Evolutionary conservation across 768 basidiomycete species (phyloP).

Genomic region (Lanmaoa pseudosensibilis): DNA sequence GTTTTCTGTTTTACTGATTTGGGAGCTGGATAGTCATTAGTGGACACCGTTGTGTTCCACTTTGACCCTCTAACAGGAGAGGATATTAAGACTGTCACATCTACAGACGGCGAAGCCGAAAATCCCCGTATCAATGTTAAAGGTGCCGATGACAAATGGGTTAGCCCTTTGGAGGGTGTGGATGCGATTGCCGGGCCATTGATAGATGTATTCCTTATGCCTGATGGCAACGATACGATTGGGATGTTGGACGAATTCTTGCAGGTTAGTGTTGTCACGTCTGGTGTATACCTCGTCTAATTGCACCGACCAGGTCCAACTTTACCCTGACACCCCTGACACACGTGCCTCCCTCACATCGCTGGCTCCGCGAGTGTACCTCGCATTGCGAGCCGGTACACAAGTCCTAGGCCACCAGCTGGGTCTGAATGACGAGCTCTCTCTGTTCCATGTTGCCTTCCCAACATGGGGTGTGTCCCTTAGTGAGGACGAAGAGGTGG

Average conservation of each 20-base stretch:
- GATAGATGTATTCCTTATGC: slow-evolving; percentile 58
- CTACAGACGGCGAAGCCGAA: slow-evolving; percentile 6
- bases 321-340: slow-evolving; percentile 62
- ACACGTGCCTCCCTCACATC: slow-evolving; percentile 45
- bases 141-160: slow-evolving; percentile 17
- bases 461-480: slow-evolving; percentile 68
- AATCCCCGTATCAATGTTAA: not conserved
- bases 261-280: slow-evolving; percentile 49
- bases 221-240: slow-evolving; percentile 47
- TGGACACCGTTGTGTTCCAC: slow-evolving; percentile 76
- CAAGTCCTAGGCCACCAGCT: slow-evolving; percentile 62
- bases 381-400: slow-evolving; percentile 53
- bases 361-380: slow-evolving; percentile 47
- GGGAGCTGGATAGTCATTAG: slow-evolving; percentile 44
- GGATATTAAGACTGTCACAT: slow-evolving; percentile 39
- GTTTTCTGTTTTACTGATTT: slow-evolving; percentile 10
- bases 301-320: slow-evolving; percentile 44
- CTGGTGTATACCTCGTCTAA: not conserved
- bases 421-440: slow-evolving; percentile 41
- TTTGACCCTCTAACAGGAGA: slow-evolving; percentile 78
- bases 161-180: slow-evolving; percentile 51
- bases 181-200: slow-evolving; percentile 61
- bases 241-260: slow-evolving; percentile 74
- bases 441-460: slow-evolving; percentile 50
- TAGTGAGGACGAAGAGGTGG: slow-evolving; percentile 56